A percentile compares a stretch with the other conserved stretches of the same genome.
These are phyloP conservation scores for Aspergillus awamori DNA, from an alignment of 2,329 filamentous ascomycete species.

Conservation along the genomic window DNA sequence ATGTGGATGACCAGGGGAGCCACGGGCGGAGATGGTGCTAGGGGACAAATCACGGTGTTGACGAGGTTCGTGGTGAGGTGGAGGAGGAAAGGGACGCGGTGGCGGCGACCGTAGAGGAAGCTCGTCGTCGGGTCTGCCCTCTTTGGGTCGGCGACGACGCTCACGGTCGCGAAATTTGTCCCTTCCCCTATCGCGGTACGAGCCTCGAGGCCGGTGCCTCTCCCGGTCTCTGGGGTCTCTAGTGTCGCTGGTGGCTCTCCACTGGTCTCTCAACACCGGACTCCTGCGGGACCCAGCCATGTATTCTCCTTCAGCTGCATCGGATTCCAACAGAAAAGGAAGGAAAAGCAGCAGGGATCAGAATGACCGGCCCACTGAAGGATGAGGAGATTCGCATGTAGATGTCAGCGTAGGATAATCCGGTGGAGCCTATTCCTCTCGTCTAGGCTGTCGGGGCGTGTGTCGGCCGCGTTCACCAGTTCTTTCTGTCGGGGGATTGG, in stretches of 20 bases:
- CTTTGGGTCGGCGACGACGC: constrained; percentile 36
- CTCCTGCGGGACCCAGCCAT: constrained; percentile 55
- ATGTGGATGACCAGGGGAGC: constrained; percentile 30
- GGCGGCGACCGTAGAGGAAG: constrained; percentile 42
- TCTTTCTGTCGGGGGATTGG: constrained; percentile 30
- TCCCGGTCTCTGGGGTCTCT: constrained; percentile 41
- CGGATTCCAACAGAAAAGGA: constrained; percentile 28
- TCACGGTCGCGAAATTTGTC: constrained; percentile 47
- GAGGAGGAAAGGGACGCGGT: constrained; percentile 34
- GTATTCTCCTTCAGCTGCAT: constrained; percentile 49
- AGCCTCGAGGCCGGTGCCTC: constrained; percentile 47
- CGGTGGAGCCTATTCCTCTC: constrained; percentile 22
- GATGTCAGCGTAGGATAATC: constrained; percentile 26
- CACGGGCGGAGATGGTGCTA: constrained; percentile 29
- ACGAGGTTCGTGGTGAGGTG: constrained; percentile 35
- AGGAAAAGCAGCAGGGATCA: constrained; percentile 17
- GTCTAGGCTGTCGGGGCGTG: constrained; percentile 22
- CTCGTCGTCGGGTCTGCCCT: constrained; percentile 42
- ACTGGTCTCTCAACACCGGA: constrained; percentile 55
- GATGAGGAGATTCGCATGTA: constrained; percentile 19
- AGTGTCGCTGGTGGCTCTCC: constrained; percentile 49
- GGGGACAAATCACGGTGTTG: constrained; percentile 35
- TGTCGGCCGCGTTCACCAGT: constrained; percentile 35
- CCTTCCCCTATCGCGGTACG: constrained; percentile 40
- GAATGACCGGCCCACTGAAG: constrained; percentile 17